These are phyloP conservation scores for Ostreobium quekettii DNA, from an alignment of 139 green algal species.

Conservation along the genomic window DNA sequence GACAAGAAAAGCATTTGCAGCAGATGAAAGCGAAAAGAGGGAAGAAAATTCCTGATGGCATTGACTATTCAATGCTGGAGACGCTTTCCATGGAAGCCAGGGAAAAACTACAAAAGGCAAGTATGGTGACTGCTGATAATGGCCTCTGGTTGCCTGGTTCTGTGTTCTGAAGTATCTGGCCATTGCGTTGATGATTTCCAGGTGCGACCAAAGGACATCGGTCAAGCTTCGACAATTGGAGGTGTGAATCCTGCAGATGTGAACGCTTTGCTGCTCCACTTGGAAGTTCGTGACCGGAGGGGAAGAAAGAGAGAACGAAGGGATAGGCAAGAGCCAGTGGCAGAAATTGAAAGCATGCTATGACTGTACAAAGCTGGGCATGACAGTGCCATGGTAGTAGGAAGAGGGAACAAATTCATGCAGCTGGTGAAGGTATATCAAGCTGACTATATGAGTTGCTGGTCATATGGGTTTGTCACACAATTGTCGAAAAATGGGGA, in stretches of 20 bases:
- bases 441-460: too few relatives aligned
- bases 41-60: constrained; percentile 53
- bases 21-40: constrained; percentile 41
- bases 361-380: too few relatives aligned
- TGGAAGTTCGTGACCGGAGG: constrained; percentile 55
- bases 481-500: too few relatives aligned
- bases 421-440: too few relatives aligned
- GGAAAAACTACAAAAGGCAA: constrained; percentile 80
- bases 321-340: too few relatives aligned
- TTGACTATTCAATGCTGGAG: constrained; percentile 66
- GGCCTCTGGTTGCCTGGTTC: neutral
- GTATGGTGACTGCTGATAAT: too few relatives aligned
- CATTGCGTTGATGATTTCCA: constrained; percentile 22
- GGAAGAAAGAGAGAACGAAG: too few relatives aligned
- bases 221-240: constrained; percentile 80
- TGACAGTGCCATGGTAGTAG: too few relatives aligned
- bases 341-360: too few relatives aligned
- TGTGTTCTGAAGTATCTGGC: neutral
- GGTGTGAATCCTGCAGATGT: constrained; percentile 94
- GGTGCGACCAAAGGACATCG: constrained; percentile 71
- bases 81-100: constrained; percentile 79
- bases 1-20: constrained; percentile 71
- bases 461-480: too few relatives aligned
- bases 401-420: too few relatives aligned
- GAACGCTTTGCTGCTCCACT: constrained; percentile 74